Percentiles rank a stretch among this genome's conserved stretches.
Conservation (phyloP, 1,139 yeast genomes). For the Sugiyamaella neomexicana region DNA sequence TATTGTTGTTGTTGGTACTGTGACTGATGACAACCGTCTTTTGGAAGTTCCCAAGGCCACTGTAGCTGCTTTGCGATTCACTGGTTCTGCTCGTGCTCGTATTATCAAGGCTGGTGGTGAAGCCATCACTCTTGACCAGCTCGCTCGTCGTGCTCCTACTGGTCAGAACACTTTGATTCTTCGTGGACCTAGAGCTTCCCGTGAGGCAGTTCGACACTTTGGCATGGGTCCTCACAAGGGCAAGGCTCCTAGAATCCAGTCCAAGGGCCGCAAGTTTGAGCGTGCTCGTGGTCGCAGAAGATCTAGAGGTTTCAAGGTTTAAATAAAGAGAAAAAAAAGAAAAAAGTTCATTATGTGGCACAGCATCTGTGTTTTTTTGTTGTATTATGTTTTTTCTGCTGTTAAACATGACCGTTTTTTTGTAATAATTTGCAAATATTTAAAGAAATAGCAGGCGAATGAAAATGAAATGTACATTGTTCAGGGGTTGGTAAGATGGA, state of each 20-base stretch:
- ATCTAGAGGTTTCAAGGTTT: slow-evolving; percentile 99
- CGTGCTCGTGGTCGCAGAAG: slow-evolving; percentile 99
- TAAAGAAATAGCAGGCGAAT: slow-evolving; percentile 16
- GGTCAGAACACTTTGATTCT: slow-evolving; percentile 97
- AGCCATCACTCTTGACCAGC: slow-evolving; percentile 98
- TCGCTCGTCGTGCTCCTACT: slow-evolving; percentile 98
- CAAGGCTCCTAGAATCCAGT: slow-evolving; percentile 98
- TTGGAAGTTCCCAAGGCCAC: slow-evolving; percentile 94
- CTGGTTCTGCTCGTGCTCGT: slow-evolving; percentile 98
- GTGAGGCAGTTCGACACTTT: slow-evolving; percentile 99
- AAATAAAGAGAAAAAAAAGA: slow-evolving; percentile 40
- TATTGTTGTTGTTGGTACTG: slow-evolving; percentile 98
- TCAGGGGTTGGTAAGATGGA: too few species aligned
- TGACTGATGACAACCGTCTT: slow-evolving; percentile 96
- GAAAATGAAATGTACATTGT: slow-evolving; percentile 13
- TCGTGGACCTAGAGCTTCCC: slow-evolving; percentile 98
- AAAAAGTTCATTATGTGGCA: slow-evolving; percentile 8
- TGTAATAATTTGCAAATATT: slow-evolving; percentile 13
- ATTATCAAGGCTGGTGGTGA: slow-evolving; percentile 99
- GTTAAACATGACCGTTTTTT: slow-evolving; percentile 13
- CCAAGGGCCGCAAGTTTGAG: slow-evolving; percentile 99
- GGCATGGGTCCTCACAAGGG: slow-evolving; percentile 99
- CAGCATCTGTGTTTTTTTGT: not conserved
- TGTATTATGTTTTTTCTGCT: slow-evolving; percentile 17
- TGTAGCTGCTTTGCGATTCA: slow-evolving; percentile 98